Base-by-base conservation (phyloP, 805 yeast genomes). In the Maudiozyma bulderi region DNA sequence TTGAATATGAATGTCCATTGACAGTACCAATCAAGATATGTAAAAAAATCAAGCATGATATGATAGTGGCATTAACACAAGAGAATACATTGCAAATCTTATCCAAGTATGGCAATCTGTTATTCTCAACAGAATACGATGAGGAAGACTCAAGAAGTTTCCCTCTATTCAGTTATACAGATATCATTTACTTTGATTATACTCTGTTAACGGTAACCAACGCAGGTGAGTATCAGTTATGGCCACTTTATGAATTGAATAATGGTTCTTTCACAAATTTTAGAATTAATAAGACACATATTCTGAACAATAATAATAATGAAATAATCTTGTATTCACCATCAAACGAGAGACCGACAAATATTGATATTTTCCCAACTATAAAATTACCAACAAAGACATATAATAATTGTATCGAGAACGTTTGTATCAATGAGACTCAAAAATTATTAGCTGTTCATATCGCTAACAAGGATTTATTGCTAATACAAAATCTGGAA, bases 351-450 rank as follows among this genome's bases (percentile, higher is more conserved):
- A 39, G 61, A 6, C 51, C 55, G 3, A 26, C 49, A 10, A 53
- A 52, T 28, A 54, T 53, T 28, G 59, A 59, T 40, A 48, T 43
- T 8, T 52, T 61, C 13, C 61, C 61, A 33, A 50, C 55, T 13
- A 50, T 60, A 5, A 62, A 57, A 45, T 46, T 66, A 9, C 69
- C 69, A 3, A 62, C 69, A 9, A 57, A 57, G 40, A 61, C 66
- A 2, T 47, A 58, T 20, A 66, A 66, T 42, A 66, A 66, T 44
- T 54, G 54, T 43, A 50, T 61, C 11, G 46, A 65, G 2, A 48
- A 53, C 9, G 46, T 59, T 1, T 55, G 57, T 37, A 47, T 57
- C 4, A 65, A 57, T 43, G 59, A 65, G 5, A 50, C 52, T 44
- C 32, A 55, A 38, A 62, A 58, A 39, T 37, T 61, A 31, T 33